Conservation (phyloP, 192 early-diverging fungal genomes). For the Coemansia reversa region DNA sequence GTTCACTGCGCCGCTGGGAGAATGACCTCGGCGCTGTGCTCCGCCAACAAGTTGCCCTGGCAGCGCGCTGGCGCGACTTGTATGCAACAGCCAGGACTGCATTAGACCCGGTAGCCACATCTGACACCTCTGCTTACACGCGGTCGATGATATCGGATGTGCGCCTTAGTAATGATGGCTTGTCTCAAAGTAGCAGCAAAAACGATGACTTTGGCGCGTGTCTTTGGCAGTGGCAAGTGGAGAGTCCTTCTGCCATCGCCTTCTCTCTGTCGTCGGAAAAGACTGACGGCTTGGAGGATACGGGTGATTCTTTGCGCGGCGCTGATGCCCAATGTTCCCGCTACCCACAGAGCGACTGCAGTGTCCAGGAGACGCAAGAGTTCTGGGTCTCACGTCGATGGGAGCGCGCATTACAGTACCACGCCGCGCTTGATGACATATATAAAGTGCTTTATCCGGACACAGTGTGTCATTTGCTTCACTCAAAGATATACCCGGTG, state of each 20-base stretch:
- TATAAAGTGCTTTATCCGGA: constrained; percentile 29
- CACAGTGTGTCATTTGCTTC: constrained; percentile 23
- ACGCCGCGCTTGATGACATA: constrained; percentile 21
- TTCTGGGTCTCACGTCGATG: constrained; percentile 15
- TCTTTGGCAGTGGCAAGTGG: constrained; percentile 13
- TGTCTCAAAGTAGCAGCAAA: neutral
- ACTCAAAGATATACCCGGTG: constrained; percentile 37
- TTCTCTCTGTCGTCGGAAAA: no score
- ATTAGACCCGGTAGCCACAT: neutral
- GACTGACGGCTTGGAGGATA: neutral
- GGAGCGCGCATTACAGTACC: constrained; percentile 13
- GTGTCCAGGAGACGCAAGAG: neutral
- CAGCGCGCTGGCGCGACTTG: constrained; percentile 44
- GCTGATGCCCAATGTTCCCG: neutral
- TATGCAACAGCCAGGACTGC: constrained; percentile 9
- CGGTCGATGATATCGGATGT: neutral
- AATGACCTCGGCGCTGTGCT: constrained; percentile 36
- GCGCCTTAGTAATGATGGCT: neutral
- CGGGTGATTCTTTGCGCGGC: no score
- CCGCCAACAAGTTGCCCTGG: constrained; percentile 33
- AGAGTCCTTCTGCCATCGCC: no score
- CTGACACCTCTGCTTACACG: neutral
- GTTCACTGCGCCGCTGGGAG: constrained; percentile 39
- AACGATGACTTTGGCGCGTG: neutral
- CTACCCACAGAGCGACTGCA: neutral